Base-by-base conservation (phyloP, 2,329 filamentous ascomycete genomes). In the Endothia cerciana region DNA sequence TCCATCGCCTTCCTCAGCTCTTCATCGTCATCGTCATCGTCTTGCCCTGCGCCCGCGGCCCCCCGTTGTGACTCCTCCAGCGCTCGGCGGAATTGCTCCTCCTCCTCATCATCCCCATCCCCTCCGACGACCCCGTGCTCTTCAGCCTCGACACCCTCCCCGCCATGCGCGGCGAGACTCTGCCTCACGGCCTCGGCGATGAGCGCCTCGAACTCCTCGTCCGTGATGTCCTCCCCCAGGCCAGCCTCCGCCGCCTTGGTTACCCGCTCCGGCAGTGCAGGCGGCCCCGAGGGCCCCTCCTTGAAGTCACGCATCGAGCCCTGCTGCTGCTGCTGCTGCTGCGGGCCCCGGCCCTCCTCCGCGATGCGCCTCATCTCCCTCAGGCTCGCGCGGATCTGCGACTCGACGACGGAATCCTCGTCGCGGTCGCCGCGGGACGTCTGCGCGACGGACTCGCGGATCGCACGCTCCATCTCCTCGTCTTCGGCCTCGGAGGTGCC, bases 341-440 rank as follows among this genome's bases (percentile, higher is more conserved):
- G 55, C 60, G n/a, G n/a, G n/a, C 68, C 57, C 59, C 68, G 65
- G 64, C 73, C 63, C 55, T 66, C 59, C 45, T 69, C 60, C 6
- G 70, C 69, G 43, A 71, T 70, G 22, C 69, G 64, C 43, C 75
- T 78, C 68, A 85, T 77, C 43, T 91, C 88, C 17, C 79, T 80
- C 19, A 95, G 82, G 69, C 90, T 92, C 5, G 90, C 88, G 17
- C 91, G 83, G 60, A 96, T 90, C 0, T 91, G 91, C 25, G 86
- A 82, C 73, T 93, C 92, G 58, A 96, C 83, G 66, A 85, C 81
- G 28, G 83, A 83, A 72, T 95, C 92, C 74, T 95, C 90, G 25
- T 87, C 82, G 0, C 82, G 73, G 69, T 94, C 83, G 13, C 92
- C 91, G 0, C 80, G 83, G 0, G 91, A 93, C 0, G 91, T 93